These are phyloP conservation scores for Colletotrichum sp. DNA, from an alignment of 2,329 filamentous ascomycete species.

Conservation along the genomic window DNA sequence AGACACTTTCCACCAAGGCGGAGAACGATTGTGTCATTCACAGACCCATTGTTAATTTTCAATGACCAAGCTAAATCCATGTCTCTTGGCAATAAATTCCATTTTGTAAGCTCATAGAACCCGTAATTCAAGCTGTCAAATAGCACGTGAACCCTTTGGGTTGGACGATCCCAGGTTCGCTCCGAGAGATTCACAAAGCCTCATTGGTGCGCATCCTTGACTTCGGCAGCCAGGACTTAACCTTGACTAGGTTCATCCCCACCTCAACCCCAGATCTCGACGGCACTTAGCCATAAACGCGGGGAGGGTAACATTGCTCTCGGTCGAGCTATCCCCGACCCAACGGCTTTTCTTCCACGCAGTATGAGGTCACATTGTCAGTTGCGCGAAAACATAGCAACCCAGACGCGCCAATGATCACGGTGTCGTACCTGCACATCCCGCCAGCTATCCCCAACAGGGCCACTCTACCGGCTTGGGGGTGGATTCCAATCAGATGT, in stretches of 20 bases:
- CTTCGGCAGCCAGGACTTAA: background rate
- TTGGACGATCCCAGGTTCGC: background rate
- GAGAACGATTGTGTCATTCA: background rate
- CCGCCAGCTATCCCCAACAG: background rate
- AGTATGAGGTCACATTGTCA: constrained; percentile 12
- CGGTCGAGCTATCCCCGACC: constrained; percentile 10
- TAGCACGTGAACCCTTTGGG: background rate
- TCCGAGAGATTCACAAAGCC: background rate
- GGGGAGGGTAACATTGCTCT: constrained; percentile 6
- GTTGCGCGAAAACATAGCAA: background rate
- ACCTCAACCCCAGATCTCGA: constrained; percentile 17
- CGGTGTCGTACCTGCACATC: constrained; percentile 1
- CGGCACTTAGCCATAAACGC: background rate
- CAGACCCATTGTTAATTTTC: background rate
- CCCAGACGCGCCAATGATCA: constrained; percentile 12
- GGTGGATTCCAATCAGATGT: background rate
- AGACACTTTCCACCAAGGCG: background rate
- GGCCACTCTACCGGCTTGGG: background rate
- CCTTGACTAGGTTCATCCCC: background rate
- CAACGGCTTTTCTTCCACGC: background rate
- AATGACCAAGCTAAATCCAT: background rate
- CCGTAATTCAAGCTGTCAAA: background rate
- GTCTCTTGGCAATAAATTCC: background rate
- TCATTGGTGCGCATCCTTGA: constrained; percentile 15
- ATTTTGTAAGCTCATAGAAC: background rate